Evolutionary conservation across 768 basidiomycete genomes (phyloP), one percentile per base, ranked within the genome.

Genomic region (Megacollybia marginata): DNA sequence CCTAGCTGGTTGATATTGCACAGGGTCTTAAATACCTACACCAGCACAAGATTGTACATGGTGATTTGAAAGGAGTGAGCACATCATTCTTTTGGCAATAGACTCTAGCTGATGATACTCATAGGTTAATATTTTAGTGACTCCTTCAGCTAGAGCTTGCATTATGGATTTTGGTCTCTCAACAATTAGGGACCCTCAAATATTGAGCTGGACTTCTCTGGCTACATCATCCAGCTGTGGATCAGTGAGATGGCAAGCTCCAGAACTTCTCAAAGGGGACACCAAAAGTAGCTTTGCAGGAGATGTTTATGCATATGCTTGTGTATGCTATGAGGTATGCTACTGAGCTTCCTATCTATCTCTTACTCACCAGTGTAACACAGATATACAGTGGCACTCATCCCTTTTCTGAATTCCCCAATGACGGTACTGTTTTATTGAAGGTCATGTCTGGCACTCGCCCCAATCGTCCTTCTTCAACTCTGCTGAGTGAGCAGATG

Each of bases 91-190:
- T 43, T 9, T 34, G 35, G 10, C 35, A 36, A 10, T 36, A 16
- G 35, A 10, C 16, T 36, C 10, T 36, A 36, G 10, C 16, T 36
- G 10, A 10, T 10, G 16, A 10, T 36, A 16, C 16, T 36, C 16
- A 16, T 16, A 52, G 51, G 5, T 35, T 15, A 52, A 52, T 32
- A 44, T 52, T 19, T 42, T 52, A 12, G 48, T 52, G n/a, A 52
- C 9, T 1, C 47, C 48, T 33, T 33, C 32, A 7, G 7, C 28
- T 11, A 13, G 31, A n/a, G 48, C 47, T 33, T 49, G 48, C 40
- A 31, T 52, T 11, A n/a, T n/a, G n/a, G n/a, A n/a, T n/a, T n/a
- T n/a, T n/a, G n/a, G n/a, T n/a, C n/a, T n/a, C n/a, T n/a, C 48
- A 9, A 12, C 43, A 18, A 32, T 49, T 46, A 11, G 12, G 10